Percentiles rank a stretch among this genome's conserved stretches.
These are phyloP conservation scores for Fulvia fulva DNA, from an alignment of 2,329 filamentous ascomycete species.

Conservation along the genomic window DNA sequence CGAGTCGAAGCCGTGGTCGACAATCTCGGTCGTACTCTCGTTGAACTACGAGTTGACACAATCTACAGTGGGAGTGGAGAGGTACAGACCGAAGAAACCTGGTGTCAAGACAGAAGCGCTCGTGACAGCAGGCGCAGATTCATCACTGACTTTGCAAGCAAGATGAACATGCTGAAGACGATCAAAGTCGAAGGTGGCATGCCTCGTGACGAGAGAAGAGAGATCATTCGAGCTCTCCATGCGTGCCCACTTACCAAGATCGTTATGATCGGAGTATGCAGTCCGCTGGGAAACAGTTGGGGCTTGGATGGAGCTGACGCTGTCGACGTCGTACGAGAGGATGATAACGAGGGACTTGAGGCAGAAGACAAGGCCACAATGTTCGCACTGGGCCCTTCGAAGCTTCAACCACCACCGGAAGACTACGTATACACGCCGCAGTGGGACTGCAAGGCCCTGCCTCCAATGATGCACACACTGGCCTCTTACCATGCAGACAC, in stretches of 20 bases:
- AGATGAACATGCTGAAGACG: conserved; percentile 40
- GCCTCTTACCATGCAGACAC: conserved; percentile 40
- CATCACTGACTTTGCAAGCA: conserved; percentile 41
- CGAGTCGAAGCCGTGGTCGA: conserved; percentile 34
- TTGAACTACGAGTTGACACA: conserved; percentile 42
- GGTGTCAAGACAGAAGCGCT: background rate
- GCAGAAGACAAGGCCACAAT: conserved; percentile 31
- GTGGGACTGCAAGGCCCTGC: conserved; percentile 40
- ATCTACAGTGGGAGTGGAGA: conserved; percentile 25
- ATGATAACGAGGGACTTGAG: conserved; percentile 26
- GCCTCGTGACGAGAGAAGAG: conserved; percentile 45
- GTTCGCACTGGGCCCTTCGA: conserved; percentile 21
- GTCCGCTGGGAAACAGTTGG: conserved; percentile 45
- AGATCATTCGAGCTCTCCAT: conserved; percentile 42
- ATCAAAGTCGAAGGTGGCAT: conserved; percentile 48
- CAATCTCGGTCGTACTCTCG: conserved; percentile 38
- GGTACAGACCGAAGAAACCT: conserved; percentile 20
- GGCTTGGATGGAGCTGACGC: conserved; percentile 35
- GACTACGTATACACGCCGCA: conserved; percentile 34
- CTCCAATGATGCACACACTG: conserved; percentile 42
- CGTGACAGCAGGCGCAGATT: conserved; percentile 31
- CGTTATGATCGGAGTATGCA: conserved; percentile 44
- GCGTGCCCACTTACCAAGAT: conserved; percentile 42
- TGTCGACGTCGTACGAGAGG: conserved; percentile 10
- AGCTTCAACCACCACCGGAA: conserved; percentile 13